Evolutionary conservation across 2,329 filamentous ascomycete species (phyloP).

Genomic region (Colletotrichum sp.): DNA sequence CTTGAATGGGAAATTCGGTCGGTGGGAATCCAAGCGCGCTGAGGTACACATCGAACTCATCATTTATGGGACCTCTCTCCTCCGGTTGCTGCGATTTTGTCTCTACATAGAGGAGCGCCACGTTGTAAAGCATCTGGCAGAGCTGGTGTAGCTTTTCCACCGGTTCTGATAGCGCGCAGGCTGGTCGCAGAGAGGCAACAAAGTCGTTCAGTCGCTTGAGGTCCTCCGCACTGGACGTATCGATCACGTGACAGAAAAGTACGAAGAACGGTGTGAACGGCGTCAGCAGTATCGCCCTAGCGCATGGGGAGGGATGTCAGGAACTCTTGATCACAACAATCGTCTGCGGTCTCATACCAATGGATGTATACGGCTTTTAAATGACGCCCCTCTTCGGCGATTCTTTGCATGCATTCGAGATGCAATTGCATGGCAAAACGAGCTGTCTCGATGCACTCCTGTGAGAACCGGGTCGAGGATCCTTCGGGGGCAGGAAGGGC

Average conservation of each 20-base stretch:
- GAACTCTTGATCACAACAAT: not conserved
- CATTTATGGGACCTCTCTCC: slow-evolving; percentile 53
- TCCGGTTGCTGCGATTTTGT: slow-evolving; percentile 57
- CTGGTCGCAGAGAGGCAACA: slow-evolving; percentile 43
- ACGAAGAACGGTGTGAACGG: slow-evolving; percentile 67
- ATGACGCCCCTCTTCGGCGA: slow-evolving; percentile 38
- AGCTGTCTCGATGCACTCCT: slow-evolving; percentile 54
- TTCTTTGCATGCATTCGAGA: slow-evolving; percentile 43
- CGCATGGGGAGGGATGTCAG: not conserved
- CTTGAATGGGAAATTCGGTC: slow-evolving; percentile 25
- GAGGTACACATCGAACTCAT: slow-evolving; percentile 70
- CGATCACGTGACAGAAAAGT: slow-evolving; percentile 62
- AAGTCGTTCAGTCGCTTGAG: slow-evolving; percentile 61
- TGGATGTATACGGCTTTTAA: slow-evolving; percentile 55
- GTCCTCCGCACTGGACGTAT: slow-evolving; percentile 58
- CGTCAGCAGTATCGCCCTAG: slow-evolving; percentile 58
- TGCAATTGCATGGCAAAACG: slow-evolving; percentile 53
- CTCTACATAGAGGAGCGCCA: slow-evolving; percentile 67
- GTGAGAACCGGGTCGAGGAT: slow-evolving; percentile 48
- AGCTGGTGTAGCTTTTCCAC: slow-evolving; percentile 61
- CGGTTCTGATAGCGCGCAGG: slow-evolving; percentile 13
- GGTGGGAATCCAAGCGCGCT: slow-evolving; percentile 67
- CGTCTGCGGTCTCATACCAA: slow-evolving; percentile 42
- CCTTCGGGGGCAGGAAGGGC: slow-evolving; percentile 52
- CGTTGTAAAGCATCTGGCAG: slow-evolving; percentile 65